Percentiles rank a stretch among this genome's conserved stretches.
Evolutionary conservation across 352 stramenopile species (phyloP).

Genomic region (Stephanocyclus meneghinianus): DNA sequence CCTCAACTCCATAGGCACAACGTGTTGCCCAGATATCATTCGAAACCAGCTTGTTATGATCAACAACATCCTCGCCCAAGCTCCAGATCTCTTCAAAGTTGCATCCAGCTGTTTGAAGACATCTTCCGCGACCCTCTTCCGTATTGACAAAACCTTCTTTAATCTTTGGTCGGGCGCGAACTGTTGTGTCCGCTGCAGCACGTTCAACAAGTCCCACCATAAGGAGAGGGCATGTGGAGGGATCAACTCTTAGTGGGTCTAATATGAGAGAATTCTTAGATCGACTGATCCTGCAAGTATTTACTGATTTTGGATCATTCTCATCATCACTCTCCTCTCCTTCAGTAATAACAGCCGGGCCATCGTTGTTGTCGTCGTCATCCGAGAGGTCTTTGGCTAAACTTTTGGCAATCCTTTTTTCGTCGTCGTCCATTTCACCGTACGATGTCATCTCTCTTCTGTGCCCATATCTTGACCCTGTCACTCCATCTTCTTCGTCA

Average conservation of each 20-base stretch:
- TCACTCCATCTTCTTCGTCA: constrained; percentile 79
- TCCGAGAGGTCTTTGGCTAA: constrained; percentile 43
- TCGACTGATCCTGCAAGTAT: constrained; percentile 65
- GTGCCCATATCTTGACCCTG: constrained; percentile 69
- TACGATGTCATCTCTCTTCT: constrained; percentile 82
- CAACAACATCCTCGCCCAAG: constrained; percentile 81
- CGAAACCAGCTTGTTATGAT: constrained; percentile 93
- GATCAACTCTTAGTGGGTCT: constrained; percentile 67
- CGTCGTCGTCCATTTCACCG: constrained; percentile 93
- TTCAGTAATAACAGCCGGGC: constrained; percentile 70
- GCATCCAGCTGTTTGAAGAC: constrained; percentile 88
- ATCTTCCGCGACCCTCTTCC: constrained; percentile 77
- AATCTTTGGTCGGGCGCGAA: constrained; percentile 80
- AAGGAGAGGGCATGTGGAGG: constrained; percentile 79
- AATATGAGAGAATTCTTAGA: constrained; percentile 69
- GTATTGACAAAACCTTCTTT: constrained; percentile 80
- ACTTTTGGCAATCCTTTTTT: constrained; percentile 77
- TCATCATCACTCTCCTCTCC: constrained; percentile 81
- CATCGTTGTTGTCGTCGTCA: constrained; percentile 84
- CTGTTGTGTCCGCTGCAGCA: constrained; percentile 77
- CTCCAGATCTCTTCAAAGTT: constrained; percentile 98
- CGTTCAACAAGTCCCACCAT: constrained; percentile 86
- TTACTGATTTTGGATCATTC: constrained; percentile 30
- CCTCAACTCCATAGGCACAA: constrained; percentile 97
- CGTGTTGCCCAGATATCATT: constrained; percentile 98